Conservation (phyloP, 306 rosid genomes). For the Prosopis cineraria region DNA sequence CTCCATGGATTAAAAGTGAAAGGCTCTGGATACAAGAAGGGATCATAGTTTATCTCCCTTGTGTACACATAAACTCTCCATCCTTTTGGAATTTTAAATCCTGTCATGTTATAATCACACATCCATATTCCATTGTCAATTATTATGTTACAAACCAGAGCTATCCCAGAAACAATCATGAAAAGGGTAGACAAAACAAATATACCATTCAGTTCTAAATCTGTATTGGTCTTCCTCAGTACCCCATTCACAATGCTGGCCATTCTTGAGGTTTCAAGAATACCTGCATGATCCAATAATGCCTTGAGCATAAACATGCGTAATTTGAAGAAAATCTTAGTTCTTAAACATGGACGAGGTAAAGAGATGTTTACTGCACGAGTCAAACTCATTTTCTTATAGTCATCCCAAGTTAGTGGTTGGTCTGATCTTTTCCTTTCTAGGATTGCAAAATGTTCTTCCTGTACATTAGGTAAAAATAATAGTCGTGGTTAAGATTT, state of each 20-base stretch:
- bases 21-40: conserved; percentile 64
- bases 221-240: conserved; percentile 60
- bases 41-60: conserved; percentile 75
- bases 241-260: conserved; percentile 79
- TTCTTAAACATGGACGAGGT: conserved; percentile 22
- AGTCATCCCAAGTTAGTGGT: conserved; percentile 62
- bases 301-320: neutral
- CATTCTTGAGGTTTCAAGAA: conserved; percentile 72
- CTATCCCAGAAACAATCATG: neutral
- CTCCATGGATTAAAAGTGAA: conserved; percentile 69
- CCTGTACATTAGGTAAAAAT: conserved; percentile 37
- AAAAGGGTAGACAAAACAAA: conserved; percentile 2
- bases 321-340: neutral
- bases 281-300: conserved; percentile 48
- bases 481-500: neutral
- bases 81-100: conserved; percentile 71
- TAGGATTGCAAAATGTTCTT: conserved; percentile 69
- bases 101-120: conserved; percentile 41
- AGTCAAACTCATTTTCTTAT: conserved; percentile 60
- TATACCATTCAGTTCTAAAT: conserved; percentile 70
- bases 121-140: conserved; percentile 6
- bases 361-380: conserved; percentile 53
- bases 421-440: conserved; percentile 52
- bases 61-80: conserved; percentile 79
- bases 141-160: neutral